Conservation (phyloP, 2,329 filamentous ascomycete species). For the Lasiodiplodia theobromae region DNA sequence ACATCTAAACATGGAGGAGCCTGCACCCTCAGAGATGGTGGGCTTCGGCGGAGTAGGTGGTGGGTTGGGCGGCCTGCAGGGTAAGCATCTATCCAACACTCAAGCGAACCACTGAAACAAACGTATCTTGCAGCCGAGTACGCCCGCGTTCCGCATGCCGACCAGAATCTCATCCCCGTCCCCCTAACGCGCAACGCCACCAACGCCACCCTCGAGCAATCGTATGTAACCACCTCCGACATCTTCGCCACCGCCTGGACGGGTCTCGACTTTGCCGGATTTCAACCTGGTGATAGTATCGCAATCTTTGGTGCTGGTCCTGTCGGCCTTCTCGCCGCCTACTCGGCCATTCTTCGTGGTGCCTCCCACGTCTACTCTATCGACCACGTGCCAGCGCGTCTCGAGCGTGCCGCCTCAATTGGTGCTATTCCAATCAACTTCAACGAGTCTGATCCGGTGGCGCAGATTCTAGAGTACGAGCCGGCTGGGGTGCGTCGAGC, state of each 20-base stretch:
- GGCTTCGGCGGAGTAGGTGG: no score
- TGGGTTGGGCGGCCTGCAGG: not conserved
- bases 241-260: slow-evolving; percentile 52
- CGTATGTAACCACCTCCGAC: slow-evolving; percentile 42
- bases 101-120: no score
- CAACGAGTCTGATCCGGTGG: slow-evolving; percentile 31
- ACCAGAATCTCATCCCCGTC: slow-evolving; percentile 20
- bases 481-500: no score
- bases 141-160: slow-evolving; percentile 29
- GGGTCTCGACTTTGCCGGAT: slow-evolving; percentile 47
- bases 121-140: slow-evolving; percentile 26
- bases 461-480: slow-evolving; percentile 28
- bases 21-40: not conserved
- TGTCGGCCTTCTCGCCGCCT: slow-evolving; percentile 32
- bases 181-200: not conserved
- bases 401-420: slow-evolving; percentile 31
- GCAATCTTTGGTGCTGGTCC: slow-evolving; percentile 35
- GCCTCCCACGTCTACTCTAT: slow-evolving; percentile 33
- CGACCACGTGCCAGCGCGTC: slow-evolving; percentile 32
- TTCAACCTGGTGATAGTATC: slow-evolving; percentile 44
- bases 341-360: slow-evolving; percentile 34
- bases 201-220: slow-evolving; percentile 8
- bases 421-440: slow-evolving; percentile 34
- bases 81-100: not conserved
- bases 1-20: slow-evolving; percentile 14